Conservation (phyloP, 2,329 filamentous ascomycete genomes). For the Lasiodiplodia sp. region DNA sequence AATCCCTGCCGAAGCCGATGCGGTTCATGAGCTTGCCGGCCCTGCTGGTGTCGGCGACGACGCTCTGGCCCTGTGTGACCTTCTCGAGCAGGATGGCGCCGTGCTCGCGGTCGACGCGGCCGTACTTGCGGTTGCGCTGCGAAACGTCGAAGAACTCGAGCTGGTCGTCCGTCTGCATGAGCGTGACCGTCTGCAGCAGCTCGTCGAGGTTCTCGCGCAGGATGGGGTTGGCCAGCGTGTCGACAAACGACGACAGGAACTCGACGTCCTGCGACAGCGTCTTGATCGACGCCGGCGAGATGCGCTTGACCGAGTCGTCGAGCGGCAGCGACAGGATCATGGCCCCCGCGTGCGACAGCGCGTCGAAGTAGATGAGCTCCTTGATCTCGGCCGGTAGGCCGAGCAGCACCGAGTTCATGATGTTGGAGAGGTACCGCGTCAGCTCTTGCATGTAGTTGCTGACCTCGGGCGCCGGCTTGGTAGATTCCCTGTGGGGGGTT, state of each 20-base stretch:
- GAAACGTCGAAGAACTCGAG: slow-evolving; percentile 97
- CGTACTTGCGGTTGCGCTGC: slow-evolving; percentile 90
- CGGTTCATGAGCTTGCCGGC: slow-evolving; percentile 25
- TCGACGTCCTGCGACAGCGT: slow-evolving; percentile 83
- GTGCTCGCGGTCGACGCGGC: slow-evolving; percentile 88
- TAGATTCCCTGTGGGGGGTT: slow-evolving; percentile 29
- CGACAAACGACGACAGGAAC: slow-evolving; percentile 86
- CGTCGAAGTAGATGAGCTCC: slow-evolving; percentile 97
- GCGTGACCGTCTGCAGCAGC: slow-evolving; percentile 86
- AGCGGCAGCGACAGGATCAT: slow-evolving; percentile 85
- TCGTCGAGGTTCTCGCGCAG: slow-evolving; percentile 90
- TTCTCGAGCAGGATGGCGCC: slow-evolving; percentile 92
- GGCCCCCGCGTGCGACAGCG: slow-evolving; percentile 85
- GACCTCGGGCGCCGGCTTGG: slow-evolving; percentile 68
- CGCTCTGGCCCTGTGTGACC: slow-evolving; percentile 28
- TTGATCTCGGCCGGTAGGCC: slow-evolving; percentile 96
- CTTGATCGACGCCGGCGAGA: slow-evolving; percentile 84
- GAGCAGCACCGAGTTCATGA: slow-evolving; percentile 93
- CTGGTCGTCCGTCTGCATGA: slow-evolving; percentile 87
- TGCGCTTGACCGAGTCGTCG: slow-evolving; percentile 78
- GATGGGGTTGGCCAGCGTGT: slow-evolving; percentile 85
- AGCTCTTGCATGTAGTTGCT: slow-evolving; percentile 96
- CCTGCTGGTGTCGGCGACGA: slow-evolving; percentile 11
- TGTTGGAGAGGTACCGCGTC: slow-evolving; percentile 90
- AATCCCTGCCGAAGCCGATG: slow-evolving; percentile 23